Base-by-base conservation (phyloP, 2,329 filamentous ascomycete species). In the Gnomoniopsis smithogilvyi region DNA sequence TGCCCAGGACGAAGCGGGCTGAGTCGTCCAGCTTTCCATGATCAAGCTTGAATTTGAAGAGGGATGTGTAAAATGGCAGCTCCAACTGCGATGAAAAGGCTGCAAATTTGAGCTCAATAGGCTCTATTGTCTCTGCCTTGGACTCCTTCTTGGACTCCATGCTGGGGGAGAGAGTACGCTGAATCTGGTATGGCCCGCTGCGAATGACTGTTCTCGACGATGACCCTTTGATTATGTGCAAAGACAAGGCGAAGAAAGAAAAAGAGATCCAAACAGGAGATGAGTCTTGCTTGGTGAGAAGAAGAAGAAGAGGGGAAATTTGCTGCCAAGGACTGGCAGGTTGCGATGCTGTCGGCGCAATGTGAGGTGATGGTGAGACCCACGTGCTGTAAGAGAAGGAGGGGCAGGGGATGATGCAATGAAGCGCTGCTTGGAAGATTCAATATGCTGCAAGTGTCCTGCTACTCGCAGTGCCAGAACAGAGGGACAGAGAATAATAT, bases 21-120 rank as follows among this genome's bases (percentile, higher is more conserved):
- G 93, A 96, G 73, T 96, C 94, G 77, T 97, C 91, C 54, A 99
- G 90, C 76, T 93, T 96, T 77, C 97, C 95, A 82, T 96, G 89
- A 73, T 98, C 92, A 71, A 99, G 92, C 77, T 99, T 99, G 65
- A 89, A 90, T 6, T 89, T 86, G 61, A 96, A 95, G n/a, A 99
- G 84, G 6, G 92, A 88, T 49, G 91, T 89, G 72, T 97, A 99
- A 75, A 99, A 99, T 48, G 92, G 91, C 47, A 98, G 82, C 72
- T 99, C 95, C 70, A 98, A 92, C 76, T 97, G 92, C 51, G 94
- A 96, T 45, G 88, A 85, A 80, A 96, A 98, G 1, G 94, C 89
- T 62, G 92, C 91, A 74, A 93, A 99, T 78, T 84, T 82, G 54
- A 85, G 73, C 33, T 74, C 67, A 54, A 83, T 68, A 26, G 41